Conservation (phyloP, 306 rosid species). For the Myrica gale region DNA sequence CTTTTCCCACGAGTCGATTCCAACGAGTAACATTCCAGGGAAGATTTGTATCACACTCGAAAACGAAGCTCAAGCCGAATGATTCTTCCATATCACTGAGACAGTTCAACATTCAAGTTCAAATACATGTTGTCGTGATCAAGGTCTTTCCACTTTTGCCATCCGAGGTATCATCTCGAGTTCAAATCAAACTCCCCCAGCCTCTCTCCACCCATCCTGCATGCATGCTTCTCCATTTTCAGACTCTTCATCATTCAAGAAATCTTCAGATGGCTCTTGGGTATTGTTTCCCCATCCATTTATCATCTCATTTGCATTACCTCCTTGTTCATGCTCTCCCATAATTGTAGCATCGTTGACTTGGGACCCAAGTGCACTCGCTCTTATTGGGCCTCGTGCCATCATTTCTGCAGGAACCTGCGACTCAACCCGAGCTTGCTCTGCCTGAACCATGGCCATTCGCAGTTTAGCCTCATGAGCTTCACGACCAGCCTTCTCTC, state of each 20-base stretch:
- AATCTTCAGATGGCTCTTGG: slow-evolving; percentile 89
- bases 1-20: background rate
- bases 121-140: slow-evolving; percentile 1
- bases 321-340: slow-evolving; percentile 75
- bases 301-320: slow-evolving; percentile 59
- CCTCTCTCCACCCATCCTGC: slow-evolving; percentile 93
- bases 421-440: slow-evolving; percentile 71
- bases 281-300: slow-evolving; percentile 89
- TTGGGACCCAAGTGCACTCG: slow-evolving; percentile 71
- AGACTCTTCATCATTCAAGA: slow-evolving; percentile 83
- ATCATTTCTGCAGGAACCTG: slow-evolving; percentile 79
- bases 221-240: slow-evolving; percentile 78
- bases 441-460: slow-evolving; percentile 84
- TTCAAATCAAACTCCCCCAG: slow-evolving; percentile 90
- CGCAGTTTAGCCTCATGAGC: slow-evolving; percentile 76
- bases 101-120: background rate
- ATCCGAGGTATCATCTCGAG: slow-evolving; percentile 44
- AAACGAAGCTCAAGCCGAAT: background rate
- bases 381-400: slow-evolving; percentile 75
- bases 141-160: background rate
- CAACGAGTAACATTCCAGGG: background rate
- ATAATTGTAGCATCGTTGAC: slow-evolving; percentile 49
- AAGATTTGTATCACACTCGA: no score
- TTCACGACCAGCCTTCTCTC: slow-evolving; percentile 85
- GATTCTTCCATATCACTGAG: background rate